Percentiles rank a stretch among this genome's conserved stretches.
These are phyloP conservation scores for Aegilops speltoides DNA, from an alignment of 176 grass and related monocot genomes.

Conservation along the genomic window DNA sequence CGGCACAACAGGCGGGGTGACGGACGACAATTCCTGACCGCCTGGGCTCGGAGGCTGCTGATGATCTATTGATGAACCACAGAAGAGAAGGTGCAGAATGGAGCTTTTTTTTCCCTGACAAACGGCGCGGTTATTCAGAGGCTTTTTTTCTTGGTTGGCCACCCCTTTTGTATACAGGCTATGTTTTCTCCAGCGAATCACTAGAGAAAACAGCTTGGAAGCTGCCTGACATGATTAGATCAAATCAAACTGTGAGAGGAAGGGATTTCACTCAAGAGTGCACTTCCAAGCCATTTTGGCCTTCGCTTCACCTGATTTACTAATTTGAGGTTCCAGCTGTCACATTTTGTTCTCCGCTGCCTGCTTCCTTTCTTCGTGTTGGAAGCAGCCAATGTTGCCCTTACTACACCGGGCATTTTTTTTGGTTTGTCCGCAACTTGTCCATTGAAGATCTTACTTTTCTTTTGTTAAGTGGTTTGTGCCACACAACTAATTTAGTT, in stretches of 20 bases:
- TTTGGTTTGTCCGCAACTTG: conserved; percentile 39
- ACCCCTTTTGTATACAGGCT: conserved; percentile 28
- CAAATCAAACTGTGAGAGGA: conserved; percentile 35
- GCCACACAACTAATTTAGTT: conserved; percentile 17
- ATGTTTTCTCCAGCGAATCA: conserved; percentile 36
- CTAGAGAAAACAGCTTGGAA: conserved; percentile 20
- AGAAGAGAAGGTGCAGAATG: conserved; percentile 29
- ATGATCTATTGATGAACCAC: conserved; percentile 36
- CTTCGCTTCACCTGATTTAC: conserved; percentile 36
- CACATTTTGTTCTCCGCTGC: conserved; percentile 37
- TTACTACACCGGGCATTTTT: conserved; percentile 35
- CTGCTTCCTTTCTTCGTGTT: conserved; percentile 42
- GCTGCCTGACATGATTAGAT: conserved; percentile 31
- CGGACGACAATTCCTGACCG: conserved; percentile 43
- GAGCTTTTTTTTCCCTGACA: background rate
- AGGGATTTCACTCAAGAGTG: conserved; percentile 31
- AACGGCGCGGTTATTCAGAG: conserved; percentile 14
- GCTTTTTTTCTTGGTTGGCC: conserved; percentile 38
- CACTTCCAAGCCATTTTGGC: conserved; percentile 53
- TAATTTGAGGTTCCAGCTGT: conserved; percentile 43
- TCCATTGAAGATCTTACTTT: conserved; percentile 11
- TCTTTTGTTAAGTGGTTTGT: conserved; percentile 24
- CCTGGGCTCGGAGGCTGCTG: conserved; percentile 3
- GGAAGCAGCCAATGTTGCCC: conserved; percentile 38
- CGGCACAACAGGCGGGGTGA: conserved; percentile 32